Conservation (phyloP, 495 filamentous ascomycete genomes). For the Aspergillus diversus region DNA sequence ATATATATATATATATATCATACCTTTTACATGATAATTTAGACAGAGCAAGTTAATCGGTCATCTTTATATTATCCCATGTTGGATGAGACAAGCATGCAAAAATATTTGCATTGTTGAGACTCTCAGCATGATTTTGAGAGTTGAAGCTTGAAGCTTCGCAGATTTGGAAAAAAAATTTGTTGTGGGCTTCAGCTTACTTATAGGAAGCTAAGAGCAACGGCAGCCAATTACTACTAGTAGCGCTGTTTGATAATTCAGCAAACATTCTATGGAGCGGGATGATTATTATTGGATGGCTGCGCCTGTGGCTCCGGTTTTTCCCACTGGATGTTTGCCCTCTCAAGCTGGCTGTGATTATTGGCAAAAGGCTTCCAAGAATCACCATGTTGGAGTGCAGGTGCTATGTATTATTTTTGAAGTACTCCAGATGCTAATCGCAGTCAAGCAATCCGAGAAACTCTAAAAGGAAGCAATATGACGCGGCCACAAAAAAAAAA, state of each 20-base stretch:
- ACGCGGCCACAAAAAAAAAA: background rate
- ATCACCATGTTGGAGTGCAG: too few species aligned
- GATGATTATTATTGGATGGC: background rate
- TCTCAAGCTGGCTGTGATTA: background rate
- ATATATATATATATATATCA: constrained; percentile 1
- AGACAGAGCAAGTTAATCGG: constrained; percentile 13
- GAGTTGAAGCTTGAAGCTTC: constrained; percentile 29
- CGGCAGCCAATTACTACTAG: constrained; percentile 21
- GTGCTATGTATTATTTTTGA: too few species aligned
- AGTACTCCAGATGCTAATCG: too few species aligned
- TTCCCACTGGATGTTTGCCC: background rate
- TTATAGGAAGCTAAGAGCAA: constrained; percentile 23
- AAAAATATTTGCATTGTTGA: constrained; percentile 10
- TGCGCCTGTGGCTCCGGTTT: background rate
- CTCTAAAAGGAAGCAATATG: background rate
- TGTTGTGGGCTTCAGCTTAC: constrained; percentile 38
- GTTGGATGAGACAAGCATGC: background rate
- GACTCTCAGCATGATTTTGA: constrained; percentile 15
- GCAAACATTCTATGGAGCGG: constrained; percentile 18
- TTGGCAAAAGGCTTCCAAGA: background rate
- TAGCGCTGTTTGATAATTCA: constrained; percentile 24
- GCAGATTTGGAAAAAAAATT: constrained; percentile 37
- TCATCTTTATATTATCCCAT: background rate
- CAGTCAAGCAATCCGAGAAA: background rate
- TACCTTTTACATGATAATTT: constrained; percentile 29